Percentiles rank a stretch among this genome's conserved stretches.
These are phyloP conservation scores for Komagataella pastoris DNA, from an alignment of 805 yeast genomes.

Conservation along the genomic window DNA sequence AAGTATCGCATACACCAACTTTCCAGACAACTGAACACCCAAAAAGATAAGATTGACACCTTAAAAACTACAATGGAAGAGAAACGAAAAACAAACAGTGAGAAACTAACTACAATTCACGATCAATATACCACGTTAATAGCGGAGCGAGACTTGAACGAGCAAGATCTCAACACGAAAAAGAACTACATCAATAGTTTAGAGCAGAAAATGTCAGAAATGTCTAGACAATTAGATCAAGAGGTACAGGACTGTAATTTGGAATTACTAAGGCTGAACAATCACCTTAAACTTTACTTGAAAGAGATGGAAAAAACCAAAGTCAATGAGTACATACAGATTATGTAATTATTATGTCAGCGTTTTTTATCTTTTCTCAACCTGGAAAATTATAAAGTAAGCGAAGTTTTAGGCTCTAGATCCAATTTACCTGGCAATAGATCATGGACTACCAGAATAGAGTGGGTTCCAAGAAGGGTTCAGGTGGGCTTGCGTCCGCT, in stretches of 20 bases:
- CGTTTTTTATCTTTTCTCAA: background rate
- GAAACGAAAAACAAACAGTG: conserved; percentile 27
- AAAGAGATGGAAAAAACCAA: conserved; percentile 29
- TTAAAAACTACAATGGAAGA: conserved; percentile 28
- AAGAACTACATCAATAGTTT: conserved; percentile 30
- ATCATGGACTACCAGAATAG: conserved; percentile 80
- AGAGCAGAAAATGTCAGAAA: conserved; percentile 24
- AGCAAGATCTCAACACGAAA: conserved; percentile 33
- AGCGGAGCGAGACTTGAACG: conserved; percentile 31
- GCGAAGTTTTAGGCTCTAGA: background rate
- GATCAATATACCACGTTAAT: conserved; percentile 32
- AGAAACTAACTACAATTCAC: conserved; percentile 28
- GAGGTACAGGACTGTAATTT: conserved; percentile 40
- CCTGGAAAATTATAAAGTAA: background rate
- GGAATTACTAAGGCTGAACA: conserved; percentile 40
- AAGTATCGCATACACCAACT: conserved; percentile 30
- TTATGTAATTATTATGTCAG: background rate
- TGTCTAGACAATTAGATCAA: conserved; percentile 29
- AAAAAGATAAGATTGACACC: conserved; percentile 32
- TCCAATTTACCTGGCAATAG: background rate
- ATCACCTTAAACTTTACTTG: conserved; percentile 40
- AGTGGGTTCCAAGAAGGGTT: conserved; percentile 84
- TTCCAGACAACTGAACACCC: conserved; percentile 33
- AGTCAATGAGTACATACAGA: background rate
- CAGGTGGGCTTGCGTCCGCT: conserved; percentile 77